Conservation (phyloP, 2,329 filamentous ascomycete species). For the Clarireedia sp. region DNA sequence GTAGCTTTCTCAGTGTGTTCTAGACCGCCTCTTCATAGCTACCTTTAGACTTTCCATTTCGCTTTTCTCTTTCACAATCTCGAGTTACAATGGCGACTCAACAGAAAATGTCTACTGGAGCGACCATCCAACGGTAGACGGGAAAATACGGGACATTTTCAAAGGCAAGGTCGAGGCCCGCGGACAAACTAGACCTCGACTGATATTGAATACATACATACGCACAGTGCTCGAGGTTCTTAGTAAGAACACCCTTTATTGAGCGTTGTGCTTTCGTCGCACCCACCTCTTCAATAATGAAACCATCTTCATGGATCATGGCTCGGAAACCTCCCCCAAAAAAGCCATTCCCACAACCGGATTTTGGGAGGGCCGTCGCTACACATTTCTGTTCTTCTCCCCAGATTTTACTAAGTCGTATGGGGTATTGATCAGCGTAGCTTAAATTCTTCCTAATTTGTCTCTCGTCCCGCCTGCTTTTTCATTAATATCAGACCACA, state of each 20-base stretch:
- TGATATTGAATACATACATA: no score
- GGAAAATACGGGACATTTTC: background rate
- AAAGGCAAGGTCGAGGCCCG: background rate
- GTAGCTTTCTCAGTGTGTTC: conserved; percentile 6
- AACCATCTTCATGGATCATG: background rate
- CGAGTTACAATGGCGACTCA: no score
- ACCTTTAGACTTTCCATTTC: no score
- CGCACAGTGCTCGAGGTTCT: no score
- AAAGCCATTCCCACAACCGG: background rate
- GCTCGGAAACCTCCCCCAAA: background rate
- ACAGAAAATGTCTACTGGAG: no score
- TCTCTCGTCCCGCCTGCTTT: background rate
- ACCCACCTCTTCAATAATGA: no score
- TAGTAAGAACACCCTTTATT: no score
- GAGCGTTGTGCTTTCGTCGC: background rate
- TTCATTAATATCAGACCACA: no score
- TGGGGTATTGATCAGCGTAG: conserved; percentile 17
- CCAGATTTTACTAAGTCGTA: conserved; percentile 10
- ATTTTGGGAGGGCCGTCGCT: background rate
- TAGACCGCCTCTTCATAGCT: conserved; percentile 5
- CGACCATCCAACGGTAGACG: background rate
- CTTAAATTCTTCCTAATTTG: conserved; percentile 15
- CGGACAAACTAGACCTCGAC: no score
- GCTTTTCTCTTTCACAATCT: no score
- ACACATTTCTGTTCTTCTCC: conserved; percentile 4